Evolutionary conservation across 176 grass and related monocot genomes (phyloP).

Genomic region (Musa schizocarpa): DNA sequence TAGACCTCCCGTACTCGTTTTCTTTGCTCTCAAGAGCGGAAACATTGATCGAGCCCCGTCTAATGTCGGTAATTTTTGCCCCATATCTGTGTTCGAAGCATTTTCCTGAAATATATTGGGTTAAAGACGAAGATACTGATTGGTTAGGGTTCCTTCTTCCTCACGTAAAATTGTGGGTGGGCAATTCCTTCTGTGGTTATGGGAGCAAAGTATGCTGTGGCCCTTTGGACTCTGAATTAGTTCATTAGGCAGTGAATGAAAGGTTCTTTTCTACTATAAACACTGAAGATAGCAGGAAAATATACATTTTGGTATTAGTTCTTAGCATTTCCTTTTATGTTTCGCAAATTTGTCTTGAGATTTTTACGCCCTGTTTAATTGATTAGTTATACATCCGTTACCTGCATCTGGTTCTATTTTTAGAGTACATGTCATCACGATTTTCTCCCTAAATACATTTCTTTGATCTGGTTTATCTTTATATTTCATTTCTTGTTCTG

Average conservation of each 20-base stretch:
- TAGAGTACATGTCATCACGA: background rate
- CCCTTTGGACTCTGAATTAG: background rate
- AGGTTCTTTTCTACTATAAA: background rate
- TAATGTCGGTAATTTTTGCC: background rate
- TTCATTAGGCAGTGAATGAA: no score
- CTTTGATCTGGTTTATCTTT: background rate
- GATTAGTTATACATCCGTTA: no score
- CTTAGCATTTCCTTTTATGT: background rate
- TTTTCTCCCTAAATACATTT: background rate
- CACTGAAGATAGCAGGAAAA: background rate
- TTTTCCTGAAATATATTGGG: background rate
- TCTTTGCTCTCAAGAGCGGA: conserved; percentile 13
- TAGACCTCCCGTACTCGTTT: conserved; percentile 8
- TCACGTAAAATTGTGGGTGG: background rate
- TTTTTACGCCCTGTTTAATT: background rate
- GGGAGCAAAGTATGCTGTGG: background rate
- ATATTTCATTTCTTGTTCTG: background rate
- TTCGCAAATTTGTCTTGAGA: no score
- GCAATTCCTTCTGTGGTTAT: background rate
- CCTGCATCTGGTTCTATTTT: background rate
- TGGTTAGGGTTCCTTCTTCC: background rate
- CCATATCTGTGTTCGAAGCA: no score
- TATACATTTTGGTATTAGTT: background rate
- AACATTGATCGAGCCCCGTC: conserved; percentile 11
- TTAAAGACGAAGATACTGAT: background rate